Conservation (phyloP, 192 early-diverging fungal species). For the Pilaira anomala region DNA sequence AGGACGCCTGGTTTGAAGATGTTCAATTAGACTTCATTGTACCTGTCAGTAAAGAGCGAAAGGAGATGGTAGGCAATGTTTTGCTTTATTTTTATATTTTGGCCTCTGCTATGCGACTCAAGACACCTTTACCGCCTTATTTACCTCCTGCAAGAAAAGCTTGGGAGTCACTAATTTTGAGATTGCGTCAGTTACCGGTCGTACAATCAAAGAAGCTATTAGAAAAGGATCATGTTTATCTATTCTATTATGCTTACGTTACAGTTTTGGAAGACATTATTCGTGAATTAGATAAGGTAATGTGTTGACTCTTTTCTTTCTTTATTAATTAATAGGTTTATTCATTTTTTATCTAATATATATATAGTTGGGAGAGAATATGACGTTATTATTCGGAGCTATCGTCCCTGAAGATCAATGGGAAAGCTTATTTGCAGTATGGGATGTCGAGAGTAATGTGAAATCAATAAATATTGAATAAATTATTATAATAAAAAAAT, state of each 20-base stretch:
- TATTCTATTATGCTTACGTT: constrained; percentile 78
- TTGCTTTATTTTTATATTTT: constrained; percentile 76
- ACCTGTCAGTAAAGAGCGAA: constrained; percentile 54
- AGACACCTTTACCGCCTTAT: constrained; percentile 75
- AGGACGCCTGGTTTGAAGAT: constrained; percentile 50
- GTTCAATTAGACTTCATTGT: constrained; percentile 56
- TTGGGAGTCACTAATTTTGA: constrained; percentile 54
- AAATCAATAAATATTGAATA: neutral
- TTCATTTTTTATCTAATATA: neutral
- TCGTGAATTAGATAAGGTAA: constrained; percentile 62
- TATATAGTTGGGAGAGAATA: constrained; percentile 29
- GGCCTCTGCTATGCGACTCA: constrained; percentile 73
- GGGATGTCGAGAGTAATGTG: constrained; percentile 9
- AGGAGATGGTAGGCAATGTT: constrained; percentile 66
- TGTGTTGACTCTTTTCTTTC: too few species aligned
- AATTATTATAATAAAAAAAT: too few species aligned
- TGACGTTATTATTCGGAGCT: constrained; percentile 32
- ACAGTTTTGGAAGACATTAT: constrained; percentile 76
- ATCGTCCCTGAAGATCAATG: constrained; percentile 34
- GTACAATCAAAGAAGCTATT: constrained; percentile 41
- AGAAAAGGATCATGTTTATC: constrained; percentile 56
- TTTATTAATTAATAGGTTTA: neutral
- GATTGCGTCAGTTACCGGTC: constrained; percentile 53
- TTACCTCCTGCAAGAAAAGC: constrained; percentile 69
- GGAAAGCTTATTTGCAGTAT: constrained; percentile 24